Percentiles rank a stretch among this genome's conserved stretches.
These are phyloP conservation scores for Candida sithepensis DNA, from an alignment of 805 yeast species.

Conservation along the genomic window DNA sequence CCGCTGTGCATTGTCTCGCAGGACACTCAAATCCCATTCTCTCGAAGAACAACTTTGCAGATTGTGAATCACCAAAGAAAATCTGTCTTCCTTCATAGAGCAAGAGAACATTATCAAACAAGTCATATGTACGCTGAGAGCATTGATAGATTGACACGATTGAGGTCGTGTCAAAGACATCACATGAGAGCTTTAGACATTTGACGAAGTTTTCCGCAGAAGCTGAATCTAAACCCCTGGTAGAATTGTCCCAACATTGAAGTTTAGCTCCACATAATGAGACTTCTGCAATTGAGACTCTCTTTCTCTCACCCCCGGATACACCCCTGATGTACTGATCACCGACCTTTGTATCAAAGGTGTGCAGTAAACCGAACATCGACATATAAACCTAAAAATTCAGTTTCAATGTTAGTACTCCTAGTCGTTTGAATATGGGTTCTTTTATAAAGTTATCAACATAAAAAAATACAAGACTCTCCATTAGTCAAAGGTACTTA, in stretches of 20 bases:
- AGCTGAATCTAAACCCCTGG: conserved; percentile 65
- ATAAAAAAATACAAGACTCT: too few relatives aligned
- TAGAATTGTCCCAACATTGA: conserved; percentile 60
- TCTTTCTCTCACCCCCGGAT: conserved; percentile 61
- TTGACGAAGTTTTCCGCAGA: conserved; percentile 57
- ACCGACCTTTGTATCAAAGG: conserved; percentile 54
- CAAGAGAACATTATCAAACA: conserved; percentile 36
- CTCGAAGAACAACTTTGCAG: conserved; percentile 34
- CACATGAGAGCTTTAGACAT: conserved; percentile 49
- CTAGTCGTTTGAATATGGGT: background rate
- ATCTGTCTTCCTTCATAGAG: conserved; percentile 39
- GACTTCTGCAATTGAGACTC: conserved; percentile 57
- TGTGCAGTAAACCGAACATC: conserved; percentile 36
- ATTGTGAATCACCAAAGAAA: conserved; percentile 30
- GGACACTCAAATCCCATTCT: conserved; percentile 39
- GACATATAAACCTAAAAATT: conserved; percentile 30
- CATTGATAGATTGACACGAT: conserved; percentile 43
- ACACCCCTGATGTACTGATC: conserved; percentile 57
- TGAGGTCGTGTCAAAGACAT: conserved; percentile 40
- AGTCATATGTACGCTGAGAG: conserved; percentile 35
- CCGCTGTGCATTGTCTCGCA: conserved; percentile 40
- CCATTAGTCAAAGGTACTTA: conserved; percentile 22
- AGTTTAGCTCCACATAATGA: conserved; percentile 30
- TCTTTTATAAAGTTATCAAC: background rate
- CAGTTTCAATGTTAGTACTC: background rate